Evolutionary conservation across 306 rosid species (phyloP), one percentile per base, ranked within the genome.

Genomic region (Vicia villosa): DNA sequence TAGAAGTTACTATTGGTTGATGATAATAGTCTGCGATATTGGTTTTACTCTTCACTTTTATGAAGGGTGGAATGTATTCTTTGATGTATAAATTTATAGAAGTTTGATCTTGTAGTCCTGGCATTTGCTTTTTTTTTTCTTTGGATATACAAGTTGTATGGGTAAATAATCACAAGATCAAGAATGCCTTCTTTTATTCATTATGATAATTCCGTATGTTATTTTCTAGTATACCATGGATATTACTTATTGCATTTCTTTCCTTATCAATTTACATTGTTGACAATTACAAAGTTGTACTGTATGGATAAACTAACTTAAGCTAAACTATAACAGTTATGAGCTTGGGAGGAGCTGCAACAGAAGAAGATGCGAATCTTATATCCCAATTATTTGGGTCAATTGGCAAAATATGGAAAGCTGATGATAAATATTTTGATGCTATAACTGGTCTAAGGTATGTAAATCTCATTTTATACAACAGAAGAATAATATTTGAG

Each of bases 381-480:
- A 81, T 95, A 59, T 78, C 74, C 45, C 80, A 87, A 52, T 78
- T 95, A 82, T 91, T 95, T 86, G 95, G 95, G 66, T 83, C 99
- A 64, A 74, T 95, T 66, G 97, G 99, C 26, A 95, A 91, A 83
- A 78, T 81, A 68, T 89, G 95, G 92, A 88, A 81, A 85, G 90
- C 91, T 34, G 92, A 95, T 65, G 99, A 95, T 67, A 95, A 91
- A 63, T 83, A 49, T 30, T 91, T 95, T 78, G 99, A 95, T 79
- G 99, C 90, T 70, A 58, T 91, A 79, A 95, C 97, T 71, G 99
- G 96, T 63, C 77, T 95, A 67, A 91, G 99, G 96, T 91, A 84
- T 70, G 84, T 41, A 13, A 61, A 56, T 72, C 28, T 10, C 70
- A 46, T 61, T 55, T 69, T 54, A 63, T 43, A 51, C 50, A 66